These are phyloP conservation scores for Trypanosomatidae sp. DNA, from an alignment of 208 protist species.

Conservation along the genomic window DNA sequence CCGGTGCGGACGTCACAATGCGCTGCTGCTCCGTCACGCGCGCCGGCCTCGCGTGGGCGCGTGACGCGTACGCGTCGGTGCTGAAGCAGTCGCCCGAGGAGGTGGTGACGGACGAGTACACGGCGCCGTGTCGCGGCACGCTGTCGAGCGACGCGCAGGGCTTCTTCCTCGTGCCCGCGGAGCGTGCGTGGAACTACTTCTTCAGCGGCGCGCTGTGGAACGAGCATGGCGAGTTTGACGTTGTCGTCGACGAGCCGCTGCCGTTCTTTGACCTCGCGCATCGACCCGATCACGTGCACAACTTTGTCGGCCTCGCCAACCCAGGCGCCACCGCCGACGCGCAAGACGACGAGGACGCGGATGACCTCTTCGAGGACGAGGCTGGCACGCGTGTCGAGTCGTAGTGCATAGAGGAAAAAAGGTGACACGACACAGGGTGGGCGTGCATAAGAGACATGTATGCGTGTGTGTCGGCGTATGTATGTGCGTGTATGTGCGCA, in stretches of 20 bases:
- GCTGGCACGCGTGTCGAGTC: conserved; percentile 7
- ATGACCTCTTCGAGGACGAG: conserved; percentile 41
- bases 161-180: conserved; percentile 69
- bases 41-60: conserved; percentile 67
- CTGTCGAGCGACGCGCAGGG: conserved; percentile 43
- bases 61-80: conserved; percentile 24
- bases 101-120: conserved; percentile 26
- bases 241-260: conserved; percentile 44
- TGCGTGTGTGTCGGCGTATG: no score
- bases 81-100: conserved; percentile 40
- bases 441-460: background rate
- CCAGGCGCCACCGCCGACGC: conserved; percentile 15
- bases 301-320: conserved; percentile 55
- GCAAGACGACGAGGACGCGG: conserved; percentile 52
- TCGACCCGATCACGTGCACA: conserved; percentile 76
- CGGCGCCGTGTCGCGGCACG: conserved; percentile 35
- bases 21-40: conserved; percentile 70
- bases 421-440: no score
- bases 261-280: conserved; percentile 62
- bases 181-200: conserved; percentile 75
- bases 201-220: conserved; percentile 74
- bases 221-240: conserved; percentile 63
- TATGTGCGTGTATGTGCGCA: no score
- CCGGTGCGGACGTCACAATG: conserved; percentile 51
- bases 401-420: no score